A percentile compares a stretch with the other conserved stretches of the same genome.
Conservation (phyloP, 2,329 filamentous ascomycete genomes). For the Aspergillus luchuensis region DNA sequence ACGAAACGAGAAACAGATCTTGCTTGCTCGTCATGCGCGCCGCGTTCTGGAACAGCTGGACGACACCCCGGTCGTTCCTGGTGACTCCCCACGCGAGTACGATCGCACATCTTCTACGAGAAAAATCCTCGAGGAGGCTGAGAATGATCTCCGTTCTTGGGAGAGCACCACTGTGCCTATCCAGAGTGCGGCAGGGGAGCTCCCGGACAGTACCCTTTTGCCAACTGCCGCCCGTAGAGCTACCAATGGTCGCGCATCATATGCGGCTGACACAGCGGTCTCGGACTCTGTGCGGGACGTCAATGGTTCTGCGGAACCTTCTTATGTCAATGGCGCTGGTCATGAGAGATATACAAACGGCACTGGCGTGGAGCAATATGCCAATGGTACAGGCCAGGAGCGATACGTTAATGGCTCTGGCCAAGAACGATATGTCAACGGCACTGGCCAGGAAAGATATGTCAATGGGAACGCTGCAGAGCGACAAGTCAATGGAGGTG, state of each 20-base stretch:
- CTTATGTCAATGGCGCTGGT: background rate
- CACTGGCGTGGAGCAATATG: background rate
- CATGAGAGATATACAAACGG: background rate
- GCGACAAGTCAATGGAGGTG: background rate
- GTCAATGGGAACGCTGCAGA: background rate
- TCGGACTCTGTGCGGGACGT: constrained; percentile 2
- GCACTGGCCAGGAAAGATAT: background rate
- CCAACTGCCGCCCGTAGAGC: constrained; percentile 23
- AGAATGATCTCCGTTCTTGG: constrained; percentile 84
- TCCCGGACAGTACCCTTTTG: constrained; percentile 47
- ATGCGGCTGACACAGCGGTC: constrained; percentile 2
- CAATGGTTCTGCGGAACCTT: constrained; percentile 8
- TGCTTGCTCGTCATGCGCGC: constrained; percentile 87
- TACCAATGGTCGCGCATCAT: constrained; percentile 10
- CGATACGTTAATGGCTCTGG: background rate
- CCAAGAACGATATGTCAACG: background rate
- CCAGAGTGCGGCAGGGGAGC: constrained; percentile 48
- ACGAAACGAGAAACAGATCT: constrained; percentile 93
- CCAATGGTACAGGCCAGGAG: background rate
- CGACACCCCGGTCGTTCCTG: constrained; percentile 85
- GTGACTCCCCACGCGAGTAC: constrained; percentile 73
- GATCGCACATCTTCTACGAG: constrained; percentile 67
- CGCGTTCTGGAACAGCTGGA: constrained; percentile 83
- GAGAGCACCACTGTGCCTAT: constrained; percentile 58
- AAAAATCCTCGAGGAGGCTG: constrained; percentile 87